Evolutionary conservation across 805 yeast species (phyloP).

Genomic region (Lachancea fermentati): DNA sequence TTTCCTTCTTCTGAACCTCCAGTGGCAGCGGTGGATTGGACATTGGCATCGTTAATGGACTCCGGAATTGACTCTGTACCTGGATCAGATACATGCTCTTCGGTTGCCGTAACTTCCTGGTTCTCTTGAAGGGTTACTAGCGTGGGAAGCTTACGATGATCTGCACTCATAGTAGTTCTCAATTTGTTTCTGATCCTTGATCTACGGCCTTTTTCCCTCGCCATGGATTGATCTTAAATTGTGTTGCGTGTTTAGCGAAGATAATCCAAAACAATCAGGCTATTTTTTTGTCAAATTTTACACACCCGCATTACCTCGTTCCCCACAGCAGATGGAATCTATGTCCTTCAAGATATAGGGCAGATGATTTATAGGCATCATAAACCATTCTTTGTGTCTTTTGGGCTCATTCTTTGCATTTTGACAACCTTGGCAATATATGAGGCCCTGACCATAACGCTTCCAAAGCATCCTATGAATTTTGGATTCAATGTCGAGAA

Average conservation of each 20-base stretch:
- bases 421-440: conserved; percentile 27
- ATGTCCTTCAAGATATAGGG: conserved; percentile 15
- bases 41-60: too few relatives aligned
- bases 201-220: neutral
- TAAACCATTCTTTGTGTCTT: conserved; percentile 27
- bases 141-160: neutral
- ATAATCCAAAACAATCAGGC: neutral
- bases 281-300: neutral
- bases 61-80: too few relatives aligned
- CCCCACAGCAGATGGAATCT: conserved; percentile 15
- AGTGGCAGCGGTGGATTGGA: too few relatives aligned
- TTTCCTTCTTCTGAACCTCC: neutral
- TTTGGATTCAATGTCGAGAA: conserved; percentile 18
- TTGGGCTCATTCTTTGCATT: conserved; percentile 15
- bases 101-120: neutral
- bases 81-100: neutral
- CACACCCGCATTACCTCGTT: neutral
- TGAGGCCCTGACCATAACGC: conserved; percentile 25
- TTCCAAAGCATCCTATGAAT: conserved; percentile 28
- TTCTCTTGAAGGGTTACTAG: neutral
- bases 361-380: conserved; percentile 23
- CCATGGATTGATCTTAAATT: neutral
- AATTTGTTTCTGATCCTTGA: neutral
- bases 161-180: neutral
- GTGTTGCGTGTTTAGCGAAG: too few relatives aligned